Evolutionary conservation across 352 stramenopile species (phyloP).

Genomic region (Phytophthora citricola): DNA sequence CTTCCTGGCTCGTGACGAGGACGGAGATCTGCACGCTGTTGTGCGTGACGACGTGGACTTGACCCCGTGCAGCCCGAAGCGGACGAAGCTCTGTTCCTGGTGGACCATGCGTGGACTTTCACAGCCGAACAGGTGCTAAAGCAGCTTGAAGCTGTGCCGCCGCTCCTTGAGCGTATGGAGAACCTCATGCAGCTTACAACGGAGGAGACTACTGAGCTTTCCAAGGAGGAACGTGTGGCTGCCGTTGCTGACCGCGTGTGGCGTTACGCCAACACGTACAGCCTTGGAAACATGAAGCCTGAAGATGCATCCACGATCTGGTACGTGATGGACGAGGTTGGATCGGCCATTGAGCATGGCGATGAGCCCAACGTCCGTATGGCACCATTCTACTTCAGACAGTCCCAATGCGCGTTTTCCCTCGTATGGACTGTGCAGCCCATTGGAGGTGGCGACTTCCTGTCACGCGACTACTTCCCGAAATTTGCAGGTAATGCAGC

Average conservation of each 20-base stretch:
- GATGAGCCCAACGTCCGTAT: slow-evolving; percentile 55
- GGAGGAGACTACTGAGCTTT: slow-evolving; percentile 21
- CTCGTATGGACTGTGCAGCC: slow-evolving; percentile 51
- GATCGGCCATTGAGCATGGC: slow-evolving; percentile 56
- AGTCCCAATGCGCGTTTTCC: slow-evolving; percentile 54
- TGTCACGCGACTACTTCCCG: slow-evolving; percentile 54
- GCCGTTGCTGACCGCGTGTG: slow-evolving; percentile 47
- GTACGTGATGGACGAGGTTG: slow-evolving; percentile 72
- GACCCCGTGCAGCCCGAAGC: slow-evolving; percentile 40
- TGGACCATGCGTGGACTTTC: slow-evolving; percentile 68
- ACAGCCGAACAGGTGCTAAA: slow-evolving; percentile 46
- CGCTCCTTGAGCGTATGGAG: slow-evolving; percentile 55
- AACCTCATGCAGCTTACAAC: slow-evolving; percentile 48
- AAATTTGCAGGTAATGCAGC: slow-evolving; percentile 34
- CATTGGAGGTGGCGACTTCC: slow-evolving; percentile 57
- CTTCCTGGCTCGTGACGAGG: slow-evolving; percentile 53
- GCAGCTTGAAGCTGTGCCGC: slow-evolving; percentile 39
- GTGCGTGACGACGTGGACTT: slow-evolving; percentile 56
- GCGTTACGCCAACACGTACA: slow-evolving; percentile 60
- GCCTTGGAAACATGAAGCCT: slow-evolving; percentile 48
- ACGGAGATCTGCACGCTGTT: slow-evolving; percentile 53
- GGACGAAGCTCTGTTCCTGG: slow-evolving; percentile 52
- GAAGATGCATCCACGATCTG: slow-evolving; percentile 56
- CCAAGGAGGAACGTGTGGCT: slow-evolving; percentile 35
- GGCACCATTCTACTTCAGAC: slow-evolving; percentile 57